A percentile compares a stretch with the other conserved stretches of the same genome.
Conservation (phyloP, 208 protist genomes). For the Herpetomonas tarakana region DNA sequence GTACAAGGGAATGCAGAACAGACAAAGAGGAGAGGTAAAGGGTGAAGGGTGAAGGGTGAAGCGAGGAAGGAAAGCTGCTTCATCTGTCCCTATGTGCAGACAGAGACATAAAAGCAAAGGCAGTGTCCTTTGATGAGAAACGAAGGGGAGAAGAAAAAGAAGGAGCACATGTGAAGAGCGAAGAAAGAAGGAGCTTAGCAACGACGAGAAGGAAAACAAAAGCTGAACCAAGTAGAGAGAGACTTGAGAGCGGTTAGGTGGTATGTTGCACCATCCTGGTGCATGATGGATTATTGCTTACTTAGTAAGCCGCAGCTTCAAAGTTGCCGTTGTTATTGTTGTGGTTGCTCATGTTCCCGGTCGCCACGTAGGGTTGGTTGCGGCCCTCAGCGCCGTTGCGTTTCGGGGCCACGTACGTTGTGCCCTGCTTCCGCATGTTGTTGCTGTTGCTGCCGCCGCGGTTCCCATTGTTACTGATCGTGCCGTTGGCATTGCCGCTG, state of each 20-base stretch:
- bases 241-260: too few relatives aligned
- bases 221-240: too few relatives aligned
- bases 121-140: too few relatives aligned
- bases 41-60: neutral
- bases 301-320: neutral
- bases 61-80: conserved; percentile 4
- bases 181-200: too few relatives aligned
- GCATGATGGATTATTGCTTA: too few relatives aligned
- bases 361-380: neutral
- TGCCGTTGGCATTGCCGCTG: conserved; percentile 10
- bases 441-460: conserved; percentile 18
- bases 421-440: neutral
- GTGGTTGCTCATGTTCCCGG: too few relatives aligned
- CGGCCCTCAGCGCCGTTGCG: neutral
- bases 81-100: neutral
- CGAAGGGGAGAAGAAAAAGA: too few relatives aligned
- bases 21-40: conserved; percentile 4
- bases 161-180: too few relatives aligned
- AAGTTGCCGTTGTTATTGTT: conserved; percentile 2
- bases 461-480: conserved; percentile 9
- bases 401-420: neutral
- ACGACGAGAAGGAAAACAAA: too few relatives aligned
- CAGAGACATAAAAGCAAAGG: conserved; percentile 7
- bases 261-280: too few relatives aligned
- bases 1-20: conserved; percentile 3